Evolutionary conservation across 2,329 filamentous ascomycete genomes (phyloP), one percentile per base, ranked within the genome.

Genomic region (Huntiella abstrusa): DNA sequence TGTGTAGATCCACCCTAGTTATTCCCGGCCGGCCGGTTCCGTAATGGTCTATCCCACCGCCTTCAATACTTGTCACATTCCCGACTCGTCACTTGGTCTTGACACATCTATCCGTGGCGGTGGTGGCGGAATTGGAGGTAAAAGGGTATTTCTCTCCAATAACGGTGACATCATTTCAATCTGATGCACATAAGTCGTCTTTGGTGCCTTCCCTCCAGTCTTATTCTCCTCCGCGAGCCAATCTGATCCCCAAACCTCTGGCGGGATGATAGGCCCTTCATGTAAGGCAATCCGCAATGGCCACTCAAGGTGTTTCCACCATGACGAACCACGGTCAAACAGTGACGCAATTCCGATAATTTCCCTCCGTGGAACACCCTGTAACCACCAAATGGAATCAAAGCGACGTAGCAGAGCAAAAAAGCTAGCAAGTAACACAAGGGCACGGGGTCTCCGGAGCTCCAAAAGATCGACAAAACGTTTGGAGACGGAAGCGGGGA

Each of bases 371-470:
- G 77, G 71, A 54, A 80, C 77, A 35, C 78, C 76, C 15, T 75
- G 68, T 22, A 83, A 62, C 79, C 80, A 84, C 80, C 80, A 84
- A 12, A 76, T 63, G 12, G 65, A 59, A 50, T 78, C 71, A 51
- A 80, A 64, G 33, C 68, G 68, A 55, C 77, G 77, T 41, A 82
- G 63, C 34, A 80, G 61, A 22, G 74, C 76, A 54, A 80, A 80
- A 57, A 79, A 81, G 56, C 73, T 76, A 5, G 75, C 76, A 1
- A 80, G 65, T 33, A 80, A 74, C 32, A 71, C 69, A 22, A 81
- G 63, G 1, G 76, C 74, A 10, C 76, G 71, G 1, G 76, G 76
- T 10, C 71, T 67, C 48, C 71, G 68, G 46, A 67, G 63, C 51
- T 71, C 68, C 10, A 83, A 65, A 28, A 74, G 66, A 47, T 75